These are phyloP conservation scores for Haplosporangium gracile DNA, from an alignment of 192 early-diverging fungal species.

Conservation along the genomic window DNA sequence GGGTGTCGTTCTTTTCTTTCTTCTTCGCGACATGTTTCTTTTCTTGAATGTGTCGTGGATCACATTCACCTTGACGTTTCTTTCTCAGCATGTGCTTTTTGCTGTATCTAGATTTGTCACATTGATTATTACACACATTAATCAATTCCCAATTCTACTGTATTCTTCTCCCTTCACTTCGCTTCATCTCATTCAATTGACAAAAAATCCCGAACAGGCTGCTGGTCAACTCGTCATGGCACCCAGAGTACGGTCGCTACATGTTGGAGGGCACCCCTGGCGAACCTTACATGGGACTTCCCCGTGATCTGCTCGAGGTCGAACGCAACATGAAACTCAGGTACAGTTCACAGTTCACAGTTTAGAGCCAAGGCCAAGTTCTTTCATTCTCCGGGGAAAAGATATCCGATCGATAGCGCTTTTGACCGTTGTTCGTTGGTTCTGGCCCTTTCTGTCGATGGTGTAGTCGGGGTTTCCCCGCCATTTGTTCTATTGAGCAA, in stretches of 20 bases:
- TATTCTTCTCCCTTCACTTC: constrained; percentile 12
- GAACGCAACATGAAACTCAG: constrained; percentile 88
- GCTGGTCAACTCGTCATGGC: constrained; percentile 83
- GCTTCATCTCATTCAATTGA: neutral
- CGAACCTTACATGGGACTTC: constrained; percentile 86
- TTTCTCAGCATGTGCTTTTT: no score
- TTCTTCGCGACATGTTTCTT: no score
- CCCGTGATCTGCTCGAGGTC: constrained; percentile 84
- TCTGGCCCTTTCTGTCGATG: neutral
- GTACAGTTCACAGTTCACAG: constrained; percentile 4
- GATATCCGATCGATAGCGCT: neutral
- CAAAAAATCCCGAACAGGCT: constrained; percentile 37
- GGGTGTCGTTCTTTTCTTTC: no score
- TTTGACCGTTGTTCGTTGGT: neutral
- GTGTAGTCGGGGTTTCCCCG: neutral
- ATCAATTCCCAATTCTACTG: neutral
- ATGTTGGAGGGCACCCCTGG: constrained; percentile 98
- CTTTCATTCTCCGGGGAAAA: constrained; percentile 17
- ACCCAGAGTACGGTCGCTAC: constrained; percentile 96
- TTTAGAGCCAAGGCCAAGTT: neutral
- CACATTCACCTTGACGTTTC: no score
- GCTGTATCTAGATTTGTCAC: no score
- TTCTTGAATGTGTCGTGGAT: no score
- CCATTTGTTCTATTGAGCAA: neutral
- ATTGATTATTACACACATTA: neutral